Percentiles rank a stretch among this genome's conserved stretches.
Evolutionary conservation across 139 green algal species (phyloP).

Genomic region (Haematococcus sp.): DNA sequence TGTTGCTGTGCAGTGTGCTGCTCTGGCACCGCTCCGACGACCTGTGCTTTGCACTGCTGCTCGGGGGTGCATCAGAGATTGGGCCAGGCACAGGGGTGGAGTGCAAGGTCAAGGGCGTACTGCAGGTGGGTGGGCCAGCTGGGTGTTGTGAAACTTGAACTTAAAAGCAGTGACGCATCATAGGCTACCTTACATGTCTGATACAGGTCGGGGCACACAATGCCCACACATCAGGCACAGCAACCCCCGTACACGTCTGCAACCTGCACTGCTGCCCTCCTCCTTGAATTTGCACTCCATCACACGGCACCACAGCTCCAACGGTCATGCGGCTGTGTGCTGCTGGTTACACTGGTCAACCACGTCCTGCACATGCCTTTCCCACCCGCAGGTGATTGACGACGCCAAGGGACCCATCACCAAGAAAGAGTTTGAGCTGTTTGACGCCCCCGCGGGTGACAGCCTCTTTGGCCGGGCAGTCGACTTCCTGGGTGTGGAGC

Average conservation of each 20-base stretch:
- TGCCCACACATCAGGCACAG: neutral
- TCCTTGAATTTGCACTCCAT: too few species aligned
- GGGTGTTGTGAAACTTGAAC: neutral
- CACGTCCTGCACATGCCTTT: neutral
- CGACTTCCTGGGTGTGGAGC: conserved; percentile 55
- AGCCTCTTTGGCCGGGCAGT: conserved; percentile 48
- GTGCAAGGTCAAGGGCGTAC: conserved; percentile 72
- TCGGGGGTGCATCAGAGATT: conserved; percentile 54
- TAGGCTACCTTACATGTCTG: neutral
- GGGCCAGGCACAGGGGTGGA: conserved; percentile 61
- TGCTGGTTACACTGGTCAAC: neutral
- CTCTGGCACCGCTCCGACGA: conserved; percentile 80
- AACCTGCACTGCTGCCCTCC: too few species aligned
- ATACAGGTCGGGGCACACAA: neutral
- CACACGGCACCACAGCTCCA: too few species aligned
- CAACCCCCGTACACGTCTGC: too few species aligned
- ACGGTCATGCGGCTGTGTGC: neutral
- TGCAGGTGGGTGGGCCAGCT: conserved; percentile 55
- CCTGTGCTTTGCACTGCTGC: conserved; percentile 69
- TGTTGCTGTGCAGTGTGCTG: conserved; percentile 74
- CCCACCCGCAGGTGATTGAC: conserved; percentile 63
- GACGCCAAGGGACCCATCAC: conserved; percentile 69
- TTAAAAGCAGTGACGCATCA: neutral
- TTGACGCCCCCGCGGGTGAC: conserved; percentile 33
- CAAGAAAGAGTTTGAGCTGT: conserved; percentile 74